Evolutionary conservation across 805 yeast genomes (phyloP), one percentile per base, ranked within the genome.

Genomic region (Yamadazyma kitorensis): DNA sequence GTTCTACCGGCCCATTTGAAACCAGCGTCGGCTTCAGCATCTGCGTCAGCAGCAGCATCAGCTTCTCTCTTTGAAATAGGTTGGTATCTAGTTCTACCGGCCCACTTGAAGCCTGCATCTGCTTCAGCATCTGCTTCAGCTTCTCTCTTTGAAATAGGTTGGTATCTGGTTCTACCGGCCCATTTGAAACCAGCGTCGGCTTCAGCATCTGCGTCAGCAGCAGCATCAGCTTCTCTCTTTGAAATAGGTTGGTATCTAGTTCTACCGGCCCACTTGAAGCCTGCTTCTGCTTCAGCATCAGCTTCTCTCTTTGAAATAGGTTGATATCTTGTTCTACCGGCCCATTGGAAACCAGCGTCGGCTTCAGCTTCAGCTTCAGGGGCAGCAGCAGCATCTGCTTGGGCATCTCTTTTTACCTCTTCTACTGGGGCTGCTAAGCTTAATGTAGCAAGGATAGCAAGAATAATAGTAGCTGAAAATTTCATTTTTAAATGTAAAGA

Each of bases 171-270:
- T 12, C 31, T 29, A n/a, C 13, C 22, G 10, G 31, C 33, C 41
- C 41, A 41, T 4, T 28, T 24, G 19, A 20, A 31, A 25, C 31
- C 27, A 11, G 36, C 39, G 11, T 40, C 49, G n/a, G n/a, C n/a
- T n/a, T n/a, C n/a, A n/a, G n/a, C n/a, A 10, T 50, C 54, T 29
- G 51, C 51, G 19, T 35, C 43, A 17, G 55, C 54, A 15, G 40
- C 50, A 11, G 54, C 55, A 27, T 54, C 52, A 20, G 54, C 58
- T 8, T 51, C 53, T 33, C 53, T 46, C 31, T 54, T 56, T 28
- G 36, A 38, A 22, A 51, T 43, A 7, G 49, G 47, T 34, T 38
- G 44, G 35, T 27, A 40, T 17, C 26, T 31, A 11, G 19, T 31
- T 31, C 14, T 16, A 15, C 24, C 25, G 31, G 37, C 41, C 41